Evolutionary conservation across 1,284 basidiomycete species (phyloP).

Genomic region (Leucoagaricus sp.): DNA sequence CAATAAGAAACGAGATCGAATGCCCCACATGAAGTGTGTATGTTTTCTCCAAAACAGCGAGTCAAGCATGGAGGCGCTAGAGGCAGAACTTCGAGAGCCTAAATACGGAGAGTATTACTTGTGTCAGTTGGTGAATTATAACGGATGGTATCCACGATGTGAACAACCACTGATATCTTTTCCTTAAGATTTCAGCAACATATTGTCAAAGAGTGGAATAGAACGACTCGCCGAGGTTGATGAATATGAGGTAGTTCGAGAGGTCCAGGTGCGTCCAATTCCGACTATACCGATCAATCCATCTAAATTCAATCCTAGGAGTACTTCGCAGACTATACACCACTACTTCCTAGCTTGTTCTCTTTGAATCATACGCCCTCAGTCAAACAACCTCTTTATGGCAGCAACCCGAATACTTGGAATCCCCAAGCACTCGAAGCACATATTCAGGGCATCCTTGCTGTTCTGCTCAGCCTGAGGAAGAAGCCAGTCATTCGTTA

Average conservation of each 20-base stretch:
- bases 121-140: constrained; percentile 82
- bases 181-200: constrained; percentile 89
- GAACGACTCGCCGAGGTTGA: constrained; percentile 94
- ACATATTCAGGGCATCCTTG: constrained; percentile 82
- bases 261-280: constrained; percentile 83
- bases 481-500: constrained; percentile 95
- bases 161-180: constrained; percentile 18
- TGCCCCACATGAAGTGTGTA: constrained; percentile 96
- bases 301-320: constrained; percentile 50
- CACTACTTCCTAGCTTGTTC: constrained; percentile 86
- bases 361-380: constrained; percentile 82
- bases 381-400: constrained; percentile 64
- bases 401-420: constrained; percentile 66
- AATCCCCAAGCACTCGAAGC: constrained; percentile 77
- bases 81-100: constrained; percentile 84
- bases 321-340: constrained; percentile 94
- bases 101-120: constrained; percentile 97
- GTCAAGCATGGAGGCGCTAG: constrained; percentile 81
- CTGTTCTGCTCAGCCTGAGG: constrained; percentile 91
- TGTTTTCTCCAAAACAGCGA: constrained; percentile 88
- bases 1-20: constrained; percentile 84
- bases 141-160: constrained; percentile 23
- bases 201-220: constrained; percentile 87
- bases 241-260: constrained; percentile 94
- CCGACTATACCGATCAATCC: constrained; percentile 8